Evolutionary conservation across 176 grass and related monocot genomes (phyloP).

Genomic region (Tillandsia fasciculata): DNA sequence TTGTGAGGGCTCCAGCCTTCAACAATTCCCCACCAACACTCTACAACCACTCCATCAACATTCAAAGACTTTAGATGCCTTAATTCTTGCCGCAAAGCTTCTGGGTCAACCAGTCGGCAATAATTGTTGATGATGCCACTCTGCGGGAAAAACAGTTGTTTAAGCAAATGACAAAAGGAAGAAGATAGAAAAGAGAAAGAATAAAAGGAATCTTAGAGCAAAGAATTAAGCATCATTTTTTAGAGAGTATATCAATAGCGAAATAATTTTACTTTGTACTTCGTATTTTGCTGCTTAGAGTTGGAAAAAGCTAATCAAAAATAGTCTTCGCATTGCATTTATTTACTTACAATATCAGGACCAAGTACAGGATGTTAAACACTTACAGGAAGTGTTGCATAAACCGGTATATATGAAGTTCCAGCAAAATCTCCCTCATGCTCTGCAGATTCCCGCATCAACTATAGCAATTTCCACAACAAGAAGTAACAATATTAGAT

Average conservation of each 20-base stretch:
- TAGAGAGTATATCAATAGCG: not conserved
- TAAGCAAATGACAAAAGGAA: not conserved
- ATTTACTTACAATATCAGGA: not conserved
- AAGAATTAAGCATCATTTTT: not conserved
- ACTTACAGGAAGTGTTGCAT: slow-evolving; percentile 73
- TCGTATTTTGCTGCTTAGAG: no score
- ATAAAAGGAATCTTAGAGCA: not conserved
- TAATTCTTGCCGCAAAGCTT: slow-evolving; percentile 63
- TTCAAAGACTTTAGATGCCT: slow-evolving; percentile 71
- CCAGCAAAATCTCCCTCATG: slow-evolving; percentile 48
- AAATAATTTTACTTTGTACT: no score
- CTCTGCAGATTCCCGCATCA: slow-evolving; percentile 42
- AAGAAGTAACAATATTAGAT: slow-evolving; percentile 4
- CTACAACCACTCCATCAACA: slow-evolving; percentile 80
- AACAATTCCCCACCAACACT: slow-evolving; percentile 91
- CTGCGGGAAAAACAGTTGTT: slow-evolving; percentile 29
- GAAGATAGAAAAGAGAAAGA: slow-evolving; percentile 3
- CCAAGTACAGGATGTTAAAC: not conserved
- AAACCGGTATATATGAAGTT: slow-evolving; percentile 76
- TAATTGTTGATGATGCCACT: slow-evolving; percentile 69
- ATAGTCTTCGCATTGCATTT: not conserved
- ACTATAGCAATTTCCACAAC: slow-evolving; percentile 33
- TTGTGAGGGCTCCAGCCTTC: slow-evolving; percentile 88
- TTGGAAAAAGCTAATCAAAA: not conserved
- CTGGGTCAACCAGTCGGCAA: slow-evolving; percentile 62